Evolutionary conservation across 352 stramenopile genomes (phyloP).

Genomic region (Phytophthora fragariae): DNA sequence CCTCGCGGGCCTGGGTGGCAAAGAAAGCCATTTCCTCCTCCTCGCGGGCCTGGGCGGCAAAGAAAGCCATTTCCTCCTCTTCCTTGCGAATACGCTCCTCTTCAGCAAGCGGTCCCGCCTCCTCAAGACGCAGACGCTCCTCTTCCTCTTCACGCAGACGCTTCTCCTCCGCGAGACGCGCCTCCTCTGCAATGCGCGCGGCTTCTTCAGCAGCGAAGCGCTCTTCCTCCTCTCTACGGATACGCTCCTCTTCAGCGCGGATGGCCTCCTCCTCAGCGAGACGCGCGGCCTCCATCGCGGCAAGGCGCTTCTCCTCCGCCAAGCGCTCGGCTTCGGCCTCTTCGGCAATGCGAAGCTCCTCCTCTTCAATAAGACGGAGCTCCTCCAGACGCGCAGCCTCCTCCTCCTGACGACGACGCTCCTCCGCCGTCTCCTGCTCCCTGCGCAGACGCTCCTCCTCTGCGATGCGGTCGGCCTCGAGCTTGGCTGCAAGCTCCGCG

Average conservation of each 20-base stretch:
- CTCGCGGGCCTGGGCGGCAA: constrained; percentile 27
- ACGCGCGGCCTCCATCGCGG: constrained; percentile 43
- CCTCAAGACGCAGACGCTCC: constrained; percentile 36
- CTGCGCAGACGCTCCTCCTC: constrained; percentile 44
- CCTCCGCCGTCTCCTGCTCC: constrained; percentile 31
- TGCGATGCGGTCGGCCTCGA: constrained; percentile 42
- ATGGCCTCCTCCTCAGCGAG: constrained; percentile 38
- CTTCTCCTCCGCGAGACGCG: constrained; percentile 22
- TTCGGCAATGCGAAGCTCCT: constrained; percentile 40
- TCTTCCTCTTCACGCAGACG: constrained; percentile 32
- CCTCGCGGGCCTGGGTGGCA: constrained; percentile 27
- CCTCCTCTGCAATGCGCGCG: constrained; percentile 31
- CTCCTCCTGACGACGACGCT: constrained; percentile 33
- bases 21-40: constrained; percentile 30
- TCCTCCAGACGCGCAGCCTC: constrained; percentile 37
- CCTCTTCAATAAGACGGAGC: constrained; percentile 41
- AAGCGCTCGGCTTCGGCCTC: constrained; percentile 42
- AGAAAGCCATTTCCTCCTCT: constrained; percentile 25
- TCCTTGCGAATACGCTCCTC: constrained; percentile 36
- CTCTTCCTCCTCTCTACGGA: constrained; percentile 29
- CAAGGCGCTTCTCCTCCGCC: constrained; percentile 41
- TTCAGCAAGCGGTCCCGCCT: constrained; percentile 37
- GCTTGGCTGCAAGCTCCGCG: constrained; percentile 36
- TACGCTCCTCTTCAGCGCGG: constrained; percentile 19
- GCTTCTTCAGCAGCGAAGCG: constrained; percentile 32